phyloP scores from a whole-genome alignment of 2,329 filamentous ascomycete genomes.

The Pyricularia sp. region DNA sequence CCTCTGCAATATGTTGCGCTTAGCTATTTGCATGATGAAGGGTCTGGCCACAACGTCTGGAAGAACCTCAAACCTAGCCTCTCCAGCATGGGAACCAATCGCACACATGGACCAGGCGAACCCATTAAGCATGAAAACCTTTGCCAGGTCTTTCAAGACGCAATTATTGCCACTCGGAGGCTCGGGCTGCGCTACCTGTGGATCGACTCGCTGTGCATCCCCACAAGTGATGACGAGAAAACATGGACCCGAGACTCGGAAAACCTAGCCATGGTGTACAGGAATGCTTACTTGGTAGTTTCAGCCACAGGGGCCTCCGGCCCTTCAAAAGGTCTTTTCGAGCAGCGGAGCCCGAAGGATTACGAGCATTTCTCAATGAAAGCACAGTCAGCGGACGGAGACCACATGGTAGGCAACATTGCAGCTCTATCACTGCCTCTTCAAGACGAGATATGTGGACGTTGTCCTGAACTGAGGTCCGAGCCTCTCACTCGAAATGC shows the following conservation, averaged over 20 bases:
- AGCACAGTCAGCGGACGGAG: neutral
- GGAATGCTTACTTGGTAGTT: neutral
- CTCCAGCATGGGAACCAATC: neutral
- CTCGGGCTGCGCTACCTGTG: slow-evolving; percentile 12
- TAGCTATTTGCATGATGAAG: neutral
- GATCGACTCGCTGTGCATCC: slow-evolving; percentile 14
- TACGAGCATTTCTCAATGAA: neutral
- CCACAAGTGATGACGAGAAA: slow-evolving; percentile 54
- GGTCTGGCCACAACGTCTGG: neutral
- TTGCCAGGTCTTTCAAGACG: slow-evolving; percentile 6
- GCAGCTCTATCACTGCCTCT: neutral
- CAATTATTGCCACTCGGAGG: slow-evolving; percentile 7
- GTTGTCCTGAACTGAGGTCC: neutral
- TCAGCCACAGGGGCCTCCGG: neutral
- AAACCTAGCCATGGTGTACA: neutral
- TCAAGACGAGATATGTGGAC: neutral
- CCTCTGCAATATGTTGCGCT: neutral
- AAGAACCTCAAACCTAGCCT: neutral
- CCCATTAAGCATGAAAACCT: neutral
- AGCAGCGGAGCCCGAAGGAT: neutral
- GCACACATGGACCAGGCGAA: neutral
- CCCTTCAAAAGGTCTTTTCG: neutral
- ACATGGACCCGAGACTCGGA: slow-evolving; percentile 25
- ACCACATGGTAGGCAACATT: neutral
- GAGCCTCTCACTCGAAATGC: neutral